These are phyloP conservation scores for Boletus sp. DNA, from an alignment of 1,284 basidiomycete species.

Conservation along the genomic window DNA sequence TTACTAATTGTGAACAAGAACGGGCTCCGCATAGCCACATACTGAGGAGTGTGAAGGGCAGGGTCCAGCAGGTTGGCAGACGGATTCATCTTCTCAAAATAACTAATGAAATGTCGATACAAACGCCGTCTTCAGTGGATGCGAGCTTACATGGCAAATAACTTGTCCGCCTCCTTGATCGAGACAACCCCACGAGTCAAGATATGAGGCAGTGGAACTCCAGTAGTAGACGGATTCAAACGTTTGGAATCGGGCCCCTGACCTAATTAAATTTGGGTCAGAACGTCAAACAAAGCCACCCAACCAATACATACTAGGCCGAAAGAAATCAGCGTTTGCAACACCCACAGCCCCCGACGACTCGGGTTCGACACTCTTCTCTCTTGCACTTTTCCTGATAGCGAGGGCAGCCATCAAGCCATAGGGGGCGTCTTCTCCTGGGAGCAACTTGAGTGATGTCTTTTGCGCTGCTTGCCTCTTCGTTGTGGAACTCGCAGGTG, in stretches of 20 bases:
- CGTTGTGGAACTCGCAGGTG: constrained; percentile 25
- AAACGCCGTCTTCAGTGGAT: not conserved
- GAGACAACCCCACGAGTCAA: constrained; percentile 68
- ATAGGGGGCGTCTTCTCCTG: constrained; percentile 61
- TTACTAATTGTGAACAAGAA: constrained; percentile 82
- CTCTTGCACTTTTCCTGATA: constrained; percentile 45
- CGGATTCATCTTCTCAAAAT: constrained; percentile 72
- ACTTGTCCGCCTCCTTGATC: constrained; percentile 66
- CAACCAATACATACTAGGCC: constrained; percentile 48
- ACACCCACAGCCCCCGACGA: constrained; percentile 45
- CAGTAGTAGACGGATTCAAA: constrained; percentile 28
- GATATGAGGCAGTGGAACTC: constrained; percentile 64
- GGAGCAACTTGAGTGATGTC: constrained; percentile 52
- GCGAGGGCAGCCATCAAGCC: constrained; percentile 67
- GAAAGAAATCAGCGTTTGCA: constrained; percentile 64
- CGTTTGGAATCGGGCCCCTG: constrained; percentile 43
- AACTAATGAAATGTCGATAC: constrained; percentile 42
- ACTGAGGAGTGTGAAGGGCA: constrained; percentile 70
- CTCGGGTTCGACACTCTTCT: constrained; percentile 44
- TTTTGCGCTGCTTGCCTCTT: constrained; percentile 28
- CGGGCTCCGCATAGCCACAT: constrained; percentile 67
- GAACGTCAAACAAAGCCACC: not conserved
- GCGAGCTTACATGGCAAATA: constrained; percentile 71
- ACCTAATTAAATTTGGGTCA: constrained; percentile 33
- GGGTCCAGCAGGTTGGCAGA: constrained; percentile 73